Conservation (phyloP, 2,329 filamentous ascomycete genomes). For the Calonectria pauciramosa region DNA sequence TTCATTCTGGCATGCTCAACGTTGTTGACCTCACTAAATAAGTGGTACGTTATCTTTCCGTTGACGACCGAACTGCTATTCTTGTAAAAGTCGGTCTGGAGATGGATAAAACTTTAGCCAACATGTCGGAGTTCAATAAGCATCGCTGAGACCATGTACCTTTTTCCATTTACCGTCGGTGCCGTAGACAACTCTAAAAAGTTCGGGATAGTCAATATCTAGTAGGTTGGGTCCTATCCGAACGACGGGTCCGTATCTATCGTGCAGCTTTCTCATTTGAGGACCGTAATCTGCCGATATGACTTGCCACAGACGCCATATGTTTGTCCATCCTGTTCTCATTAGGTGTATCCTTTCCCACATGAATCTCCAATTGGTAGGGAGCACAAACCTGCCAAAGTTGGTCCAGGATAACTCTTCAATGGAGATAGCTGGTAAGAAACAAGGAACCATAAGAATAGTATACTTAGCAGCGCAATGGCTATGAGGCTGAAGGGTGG, state of each 20-base stretch:
- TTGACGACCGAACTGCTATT: constrained; percentile 44
- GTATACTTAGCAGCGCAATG: no score
- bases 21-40: constrained; percentile 44
- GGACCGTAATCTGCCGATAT: constrained; percentile 46
- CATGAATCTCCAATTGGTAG: neutral
- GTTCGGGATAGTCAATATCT: constrained; percentile 53
- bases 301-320: constrained; percentile 53
- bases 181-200: constrained; percentile 54
- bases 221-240: constrained; percentile 53
- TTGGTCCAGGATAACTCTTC: constrained; percentile 50
- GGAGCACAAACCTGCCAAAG: constrained; percentile 46
- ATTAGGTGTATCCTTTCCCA: neutral
- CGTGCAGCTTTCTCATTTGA: constrained; percentile 50
- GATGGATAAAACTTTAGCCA: neutral
- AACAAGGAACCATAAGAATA: constrained; percentile 26
- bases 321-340: constrained; percentile 47
- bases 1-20: constrained; percentile 38
- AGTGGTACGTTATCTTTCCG: constrained; percentile 42
- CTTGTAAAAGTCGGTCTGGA: constrained; percentile 44
- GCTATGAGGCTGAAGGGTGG: neutral
- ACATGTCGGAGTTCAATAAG: no score
- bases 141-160: constrained; percentile 27
- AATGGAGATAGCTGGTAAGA: constrained; percentile 41
- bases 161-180: constrained; percentile 51
- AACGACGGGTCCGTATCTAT: constrained; percentile 56